phyloP scores from a whole-genome alignment of 305 asterid species.

The Solanum hybrid region DNA sequence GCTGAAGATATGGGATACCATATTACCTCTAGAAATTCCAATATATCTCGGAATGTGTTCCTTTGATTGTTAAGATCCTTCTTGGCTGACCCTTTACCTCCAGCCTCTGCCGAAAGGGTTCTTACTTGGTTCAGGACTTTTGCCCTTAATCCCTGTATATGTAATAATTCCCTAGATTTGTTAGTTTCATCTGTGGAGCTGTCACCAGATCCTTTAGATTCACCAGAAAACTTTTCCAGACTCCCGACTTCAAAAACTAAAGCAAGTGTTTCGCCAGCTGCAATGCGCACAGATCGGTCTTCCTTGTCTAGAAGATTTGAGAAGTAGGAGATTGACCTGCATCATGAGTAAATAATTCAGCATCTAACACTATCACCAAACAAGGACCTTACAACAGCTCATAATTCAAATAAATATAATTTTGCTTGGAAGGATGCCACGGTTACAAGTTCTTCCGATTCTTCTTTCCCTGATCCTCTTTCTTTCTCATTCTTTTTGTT shows the following conservation, averaged over 20 bases:
- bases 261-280: constrained; percentile 95
- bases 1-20: background rate
- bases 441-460: background rate
- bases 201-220: constrained; percentile 41
- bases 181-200: constrained; percentile 36
- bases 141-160: constrained; percentile 57
- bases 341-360: constrained; percentile 8
- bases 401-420: background rate
- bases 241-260: constrained; percentile 70
- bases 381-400: background rate
- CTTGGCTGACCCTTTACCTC: constrained; percentile 86
- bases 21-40: constrained; percentile 78
- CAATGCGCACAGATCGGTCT: constrained; percentile 73
- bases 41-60: constrained; percentile 70
- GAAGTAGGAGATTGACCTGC: constrained; percentile 66
- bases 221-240: constrained; percentile 70
- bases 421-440: background rate
- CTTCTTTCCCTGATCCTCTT: background rate
- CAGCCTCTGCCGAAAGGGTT: constrained; percentile 76
- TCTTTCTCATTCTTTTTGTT: background rate
- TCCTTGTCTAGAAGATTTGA: constrained; percentile 81
- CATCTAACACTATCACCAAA: background rate
- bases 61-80: constrained; percentile 88
- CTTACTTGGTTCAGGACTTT: constrained; percentile 71
- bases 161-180: constrained; percentile 39